phyloP scores from a whole-genome alignment of 2,329 filamentous ascomycete genomes.

The Ascochyta clinopodiicola region DNA sequence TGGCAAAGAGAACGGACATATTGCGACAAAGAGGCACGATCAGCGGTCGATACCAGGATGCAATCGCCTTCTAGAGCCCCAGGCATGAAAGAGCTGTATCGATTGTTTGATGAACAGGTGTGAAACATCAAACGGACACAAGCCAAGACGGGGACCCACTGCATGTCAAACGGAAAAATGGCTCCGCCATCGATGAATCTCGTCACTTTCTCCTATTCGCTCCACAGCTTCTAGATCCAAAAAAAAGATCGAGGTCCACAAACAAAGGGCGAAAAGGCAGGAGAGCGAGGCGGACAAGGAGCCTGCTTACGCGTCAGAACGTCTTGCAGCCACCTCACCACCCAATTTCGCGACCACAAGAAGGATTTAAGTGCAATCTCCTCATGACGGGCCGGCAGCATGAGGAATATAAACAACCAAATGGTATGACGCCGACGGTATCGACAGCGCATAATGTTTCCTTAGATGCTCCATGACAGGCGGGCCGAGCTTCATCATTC shows the following conservation, averaged over 20 bases:
- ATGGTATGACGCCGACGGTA: constrained; percentile 5
- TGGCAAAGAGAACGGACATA: not conserved
- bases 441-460: constrained; percentile 35
- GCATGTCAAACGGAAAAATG: constrained; percentile 3
- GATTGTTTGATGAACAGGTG: constrained; percentile 17
- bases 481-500: constrained; percentile 12
- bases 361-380: constrained; percentile 12
- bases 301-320: not conserved
- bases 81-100: constrained; percentile 7
- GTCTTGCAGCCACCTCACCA: constrained; percentile 7
- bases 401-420: not conserved
- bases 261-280: not conserved
- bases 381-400: constrained; percentile 1
- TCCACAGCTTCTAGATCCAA: constrained; percentile 15
- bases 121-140: constrained; percentile 13
- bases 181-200: constrained; percentile 1
- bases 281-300: not conserved
- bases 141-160: constrained; percentile 9
- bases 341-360: constrained; percentile 11
- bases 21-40: constrained; percentile 9
- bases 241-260: constrained; percentile 14
- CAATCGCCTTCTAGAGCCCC: not conserved
- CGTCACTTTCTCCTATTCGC: not conserved
- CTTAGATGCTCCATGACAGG: constrained; percentile 28
- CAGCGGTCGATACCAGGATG: not conserved